phyloP scores from a whole-genome alignment of 2,329 filamentous ascomycete genomes.

The Ceratocystis variospora region DNA sequence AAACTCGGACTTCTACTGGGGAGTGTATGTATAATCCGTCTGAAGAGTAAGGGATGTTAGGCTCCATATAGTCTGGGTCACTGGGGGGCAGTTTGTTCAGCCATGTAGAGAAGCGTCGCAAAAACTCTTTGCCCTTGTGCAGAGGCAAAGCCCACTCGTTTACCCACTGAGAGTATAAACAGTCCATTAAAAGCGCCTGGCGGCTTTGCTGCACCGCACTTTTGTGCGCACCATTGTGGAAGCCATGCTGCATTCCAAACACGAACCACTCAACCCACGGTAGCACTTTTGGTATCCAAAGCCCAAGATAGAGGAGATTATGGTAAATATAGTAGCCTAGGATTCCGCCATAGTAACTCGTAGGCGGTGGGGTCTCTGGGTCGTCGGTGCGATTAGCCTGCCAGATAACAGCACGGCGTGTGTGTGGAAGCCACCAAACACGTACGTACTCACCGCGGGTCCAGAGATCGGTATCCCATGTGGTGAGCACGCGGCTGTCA shows the following conservation, averaged over 20 bases:
- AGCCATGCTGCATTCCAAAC: constrained; percentile 95
- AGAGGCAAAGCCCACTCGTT: constrained; percentile 96
- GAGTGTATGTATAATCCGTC: constrained; percentile 71
- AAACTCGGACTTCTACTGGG: constrained; percentile 82
- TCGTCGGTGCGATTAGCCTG: constrained; percentile 64
- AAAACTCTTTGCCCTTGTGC: constrained; percentile 70
- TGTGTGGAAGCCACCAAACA: constrained; percentile 97
- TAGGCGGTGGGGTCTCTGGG: constrained; percentile 42
- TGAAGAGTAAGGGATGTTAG: constrained; percentile 67
- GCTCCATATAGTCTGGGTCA: constrained; percentile 49
- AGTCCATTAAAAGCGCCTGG: constrained; percentile 83
- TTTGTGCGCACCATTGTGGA: constrained; percentile 53
- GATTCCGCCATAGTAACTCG: constrained; percentile 65
- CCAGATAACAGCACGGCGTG: constrained; percentile 78
- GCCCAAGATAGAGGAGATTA: constrained; percentile 68
- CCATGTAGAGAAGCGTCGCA: constrained; percentile 74
- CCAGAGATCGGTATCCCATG: constrained; percentile 68
- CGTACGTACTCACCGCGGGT: constrained; percentile 74
- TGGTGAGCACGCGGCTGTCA: constrained; percentile 52
- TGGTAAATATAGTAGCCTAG: constrained; percentile 87
- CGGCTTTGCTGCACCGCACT: constrained; percentile 69
- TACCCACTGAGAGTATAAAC: constrained; percentile 93
- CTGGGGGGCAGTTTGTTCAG: constrained; percentile 49
- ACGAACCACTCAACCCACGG: constrained; percentile 93
- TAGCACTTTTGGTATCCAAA: constrained; percentile 63